phyloP scores from a whole-genome alignment of 495 filamentous ascomycete species.

The Penicillium mononematosum region DNA sequence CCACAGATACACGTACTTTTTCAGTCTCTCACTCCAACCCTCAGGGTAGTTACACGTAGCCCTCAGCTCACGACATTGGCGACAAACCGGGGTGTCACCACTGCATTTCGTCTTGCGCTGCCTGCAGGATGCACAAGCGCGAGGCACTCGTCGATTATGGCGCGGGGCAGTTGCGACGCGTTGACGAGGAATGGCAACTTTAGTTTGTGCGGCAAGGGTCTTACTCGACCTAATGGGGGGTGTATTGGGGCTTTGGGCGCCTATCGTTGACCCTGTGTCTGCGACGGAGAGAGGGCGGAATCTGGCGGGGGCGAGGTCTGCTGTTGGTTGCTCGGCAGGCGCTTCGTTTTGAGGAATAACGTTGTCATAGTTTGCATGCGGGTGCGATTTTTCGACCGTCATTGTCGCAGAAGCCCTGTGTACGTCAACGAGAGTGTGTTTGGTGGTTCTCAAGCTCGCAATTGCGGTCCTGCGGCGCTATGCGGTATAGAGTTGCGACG shows the following conservation, averaged over 20 bases:
- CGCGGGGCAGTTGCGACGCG: constrained; percentile 32
- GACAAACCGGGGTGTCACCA: constrained; percentile 57
- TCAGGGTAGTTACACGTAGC: constrained; percentile 53
- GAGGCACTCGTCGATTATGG: constrained; percentile 45
- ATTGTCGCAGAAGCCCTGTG: constrained; percentile 14
- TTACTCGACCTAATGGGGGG: constrained; percentile 13
- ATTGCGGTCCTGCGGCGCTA: constrained; percentile 15
- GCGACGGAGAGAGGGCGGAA: constrained; percentile 13
- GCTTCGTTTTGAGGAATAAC: neutral
- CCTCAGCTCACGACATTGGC: constrained; percentile 55
- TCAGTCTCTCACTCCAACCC: constrained; percentile 57
- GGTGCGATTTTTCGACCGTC: constrained; percentile 19
- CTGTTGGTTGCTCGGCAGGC: constrained; percentile 1
- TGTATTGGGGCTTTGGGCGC: constrained; percentile 2
- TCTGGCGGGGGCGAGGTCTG: constrained; percentile 17
- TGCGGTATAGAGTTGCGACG: constrained; percentile 13
- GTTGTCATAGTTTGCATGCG: neutral
- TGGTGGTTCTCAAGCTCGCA: constrained; percentile 5
- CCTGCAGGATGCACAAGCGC: constrained; percentile 72
- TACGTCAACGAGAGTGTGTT: constrained; percentile 4
- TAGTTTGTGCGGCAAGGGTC: constrained; percentile 29
- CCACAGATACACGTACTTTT: constrained; percentile 41
- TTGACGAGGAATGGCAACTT: constrained; percentile 51
- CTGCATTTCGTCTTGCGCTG: constrained; percentile 66
- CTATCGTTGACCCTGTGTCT: constrained; percentile 12